Evolutionary conservation across 2,329 filamentous ascomycete species (phyloP), one percentile per base, ranked within the genome.

Genomic region (Paraconiothyrium sp.): DNA sequence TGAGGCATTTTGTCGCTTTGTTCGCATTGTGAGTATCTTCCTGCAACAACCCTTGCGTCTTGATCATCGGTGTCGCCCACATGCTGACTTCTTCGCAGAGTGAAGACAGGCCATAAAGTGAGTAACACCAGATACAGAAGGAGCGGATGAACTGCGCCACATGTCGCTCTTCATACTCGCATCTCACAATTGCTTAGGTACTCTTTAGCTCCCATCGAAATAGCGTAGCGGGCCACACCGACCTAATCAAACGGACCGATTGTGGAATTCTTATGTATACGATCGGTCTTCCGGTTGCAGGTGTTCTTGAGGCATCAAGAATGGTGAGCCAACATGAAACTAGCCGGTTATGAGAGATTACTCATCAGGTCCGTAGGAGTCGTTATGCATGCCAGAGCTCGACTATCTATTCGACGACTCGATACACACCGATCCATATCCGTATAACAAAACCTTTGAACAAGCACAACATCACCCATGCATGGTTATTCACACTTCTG

Each of bases 101-200:
- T 80, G 61, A 84, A 84, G 68, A 78, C 80, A 2, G 81, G 82
- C 2, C 80, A 82, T 47, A 76, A 72, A 62, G 73, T 76, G 69
- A 34, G 64, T 41, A 20, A 32, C 6, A 10, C 37, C 10, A n/a
- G 14, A 3, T 1, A 24, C 8, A 6, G 32, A 30, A 35, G 11
- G 27, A 39, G n/a, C 14, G 27, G 27, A 47, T 16, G 37, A 3
- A 13, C 56, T 24, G 22, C 27, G 37, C 3, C n/a, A 24, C 32
- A 24, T 22, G n/a, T 49, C 48, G 22, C 37, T 35, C 49, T 4
- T 57, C 52, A 30, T 22, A 51, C 34, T 22, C 22, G 16, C 54
- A n/a, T 37, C 57, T 63, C 3, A 63, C 47, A 9, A 7, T 27
- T 24, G 24, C 11, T 44, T 35, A 74, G 72, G 64, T 67, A 27